Evolutionary conservation across 345 rosid genomes (phyloP).

Genomic region (Psidium friedrichsthalianum): DNA sequence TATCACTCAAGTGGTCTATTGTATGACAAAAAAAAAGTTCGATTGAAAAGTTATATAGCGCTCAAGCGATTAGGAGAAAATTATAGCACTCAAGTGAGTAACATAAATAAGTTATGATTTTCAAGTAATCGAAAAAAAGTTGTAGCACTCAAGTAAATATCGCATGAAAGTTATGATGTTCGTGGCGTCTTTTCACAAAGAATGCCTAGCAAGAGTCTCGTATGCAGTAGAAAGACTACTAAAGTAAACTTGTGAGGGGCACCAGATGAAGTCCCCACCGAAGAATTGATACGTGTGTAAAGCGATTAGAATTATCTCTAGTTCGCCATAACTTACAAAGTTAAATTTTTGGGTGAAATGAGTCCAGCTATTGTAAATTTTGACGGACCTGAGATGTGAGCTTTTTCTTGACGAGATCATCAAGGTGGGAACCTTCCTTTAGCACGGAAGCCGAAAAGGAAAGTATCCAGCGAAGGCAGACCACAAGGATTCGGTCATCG

Average conservation of each 20-base stretch:
- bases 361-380: not conserved
- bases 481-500: not conserved
- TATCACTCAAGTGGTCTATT: too few species aligned
- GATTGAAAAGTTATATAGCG: too few species aligned
- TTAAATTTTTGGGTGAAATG: not conserved
- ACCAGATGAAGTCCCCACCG: not conserved
- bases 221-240: fast-evolving
- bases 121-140: too few species aligned
- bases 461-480: not conserved
- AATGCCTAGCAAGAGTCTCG: not conserved
- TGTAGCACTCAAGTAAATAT: too few species aligned
- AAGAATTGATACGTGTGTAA: not conserved
- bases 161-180: too few species aligned
- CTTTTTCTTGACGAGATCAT: not conserved
- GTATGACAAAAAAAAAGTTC: too few species aligned
- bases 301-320: not conserved
- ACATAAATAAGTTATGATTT: too few species aligned
- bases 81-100: too few species aligned
- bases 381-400: not conserved
- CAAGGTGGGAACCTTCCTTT: not conserved
- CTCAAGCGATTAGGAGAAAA: too few species aligned
- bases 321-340: fast-evolving
- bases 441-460: not conserved
- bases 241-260: not conserved
- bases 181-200: too few species aligned